phyloP scores from a whole-genome alignment of 164 flowering plant genomes.

The Nymphaea thermarum region DNA sequence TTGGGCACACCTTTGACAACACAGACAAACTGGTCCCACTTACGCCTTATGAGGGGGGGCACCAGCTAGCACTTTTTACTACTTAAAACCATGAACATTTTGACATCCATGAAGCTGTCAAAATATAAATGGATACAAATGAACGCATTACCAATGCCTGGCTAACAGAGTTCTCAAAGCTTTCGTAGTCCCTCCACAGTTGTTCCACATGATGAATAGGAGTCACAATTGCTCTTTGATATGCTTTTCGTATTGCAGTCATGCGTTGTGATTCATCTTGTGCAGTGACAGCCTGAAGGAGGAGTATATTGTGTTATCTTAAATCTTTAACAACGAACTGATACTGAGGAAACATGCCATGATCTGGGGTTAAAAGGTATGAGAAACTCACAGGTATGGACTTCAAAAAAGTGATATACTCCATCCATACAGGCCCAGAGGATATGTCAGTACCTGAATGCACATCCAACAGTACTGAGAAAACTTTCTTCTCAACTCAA shows the following conservation, averaged over 20 bases:
- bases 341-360: background rate
- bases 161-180: slow-evolving; percentile 93
- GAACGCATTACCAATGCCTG: slow-evolving; percentile 62
- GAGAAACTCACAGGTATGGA: slow-evolving; percentile 55
- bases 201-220: slow-evolving; percentile 94
- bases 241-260: slow-evolving; percentile 74
- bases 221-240: slow-evolving; percentile 85
- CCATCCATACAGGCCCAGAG: slow-evolving; percentile 97
- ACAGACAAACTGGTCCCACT: too few relatives aligned
- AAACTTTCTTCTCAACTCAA: background rate
- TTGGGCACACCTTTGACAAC: too few relatives aligned
- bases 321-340: background rate
- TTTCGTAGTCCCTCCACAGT: slow-evolving; percentile 95
- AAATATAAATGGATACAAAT: slow-evolving; percentile 1
- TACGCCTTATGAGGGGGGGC: too few relatives aligned
- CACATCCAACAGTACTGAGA: background rate
- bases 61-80: too few relatives aligned
- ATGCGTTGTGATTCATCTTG: slow-evolving; percentile 86
- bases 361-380: background rate
- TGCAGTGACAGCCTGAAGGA: slow-evolving; percentile 41
- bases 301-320: background rate
- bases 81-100: background rate
- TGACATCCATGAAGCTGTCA: background rate
- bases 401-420: slow-evolving; percentile 76
- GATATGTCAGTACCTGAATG: slow-evolving; percentile 75